Evolutionary conservation across 345 rosid species (phyloP).

Genomic region (Abelmoschus esculentus): DNA sequence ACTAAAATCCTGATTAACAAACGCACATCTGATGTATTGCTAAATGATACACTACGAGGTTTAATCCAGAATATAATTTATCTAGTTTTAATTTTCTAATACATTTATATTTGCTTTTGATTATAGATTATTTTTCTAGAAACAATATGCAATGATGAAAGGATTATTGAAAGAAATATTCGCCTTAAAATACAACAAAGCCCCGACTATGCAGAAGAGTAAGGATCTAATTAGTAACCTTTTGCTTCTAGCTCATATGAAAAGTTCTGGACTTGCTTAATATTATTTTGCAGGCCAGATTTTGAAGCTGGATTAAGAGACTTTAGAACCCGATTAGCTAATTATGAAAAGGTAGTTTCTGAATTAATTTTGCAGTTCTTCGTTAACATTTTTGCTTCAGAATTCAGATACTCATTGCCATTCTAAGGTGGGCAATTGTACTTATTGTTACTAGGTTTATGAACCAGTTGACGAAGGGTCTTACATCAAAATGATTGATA

Average conservation of each 20-base stretch:
- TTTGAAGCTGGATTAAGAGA: slow-evolving; percentile 82
- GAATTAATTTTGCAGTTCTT: slow-evolving; percentile 15
- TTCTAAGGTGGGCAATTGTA: slow-evolving; percentile 10
- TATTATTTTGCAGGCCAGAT: slow-evolving; percentile 63
- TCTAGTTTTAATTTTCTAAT: slow-evolving; percentile 7
- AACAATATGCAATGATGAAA: slow-evolving; percentile 85
- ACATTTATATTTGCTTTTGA: neutral
- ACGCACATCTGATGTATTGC: neutral
- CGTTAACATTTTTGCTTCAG: slow-evolving; percentile 3
- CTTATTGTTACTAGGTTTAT: slow-evolving; percentile 57
- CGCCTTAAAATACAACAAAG: slow-evolving; percentile 98
- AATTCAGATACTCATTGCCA: slow-evolving; percentile 10
- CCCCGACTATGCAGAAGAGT: slow-evolving; percentile 99
- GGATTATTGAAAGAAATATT: slow-evolving; percentile 94
- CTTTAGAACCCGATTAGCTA: slow-evolving; percentile 76
- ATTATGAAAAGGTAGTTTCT: slow-evolving; percentile 70
- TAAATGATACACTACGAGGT: neutral
- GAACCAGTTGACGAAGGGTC: slow-evolving; percentile 99
- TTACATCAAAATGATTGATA: slow-evolving; percentile 98
- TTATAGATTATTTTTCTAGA: slow-evolving; percentile 93
- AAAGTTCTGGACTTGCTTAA: slow-evolving; percentile 15
- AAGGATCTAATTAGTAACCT: slow-evolving; percentile 27
- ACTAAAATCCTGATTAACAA: neutral
- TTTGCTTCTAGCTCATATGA: slow-evolving; percentile 8
- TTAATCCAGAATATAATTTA: neutral